Conservation (phyloP, 78 protist genomes). For the Corallochytrium limacisporum region DNA sequence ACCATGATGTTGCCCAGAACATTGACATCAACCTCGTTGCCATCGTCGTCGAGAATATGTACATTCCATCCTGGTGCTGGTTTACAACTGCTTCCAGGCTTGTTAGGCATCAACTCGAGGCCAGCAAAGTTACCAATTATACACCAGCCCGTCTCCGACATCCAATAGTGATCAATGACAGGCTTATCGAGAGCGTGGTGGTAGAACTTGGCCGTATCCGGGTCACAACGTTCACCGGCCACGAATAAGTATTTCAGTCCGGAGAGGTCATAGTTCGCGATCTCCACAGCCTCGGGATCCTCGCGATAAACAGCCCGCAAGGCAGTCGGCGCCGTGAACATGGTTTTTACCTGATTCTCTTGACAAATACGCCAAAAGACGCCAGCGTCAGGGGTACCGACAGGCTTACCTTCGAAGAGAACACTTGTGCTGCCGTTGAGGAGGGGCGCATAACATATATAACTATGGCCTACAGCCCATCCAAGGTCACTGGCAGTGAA, state of each 20-base stretch:
- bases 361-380: constrained; percentile 28
- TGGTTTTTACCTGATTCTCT: constrained; percentile 15
- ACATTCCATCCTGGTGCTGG: constrained; percentile 47
- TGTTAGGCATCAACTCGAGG: not conserved
- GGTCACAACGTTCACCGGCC: constrained; percentile 42
- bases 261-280: constrained; percentile 12
- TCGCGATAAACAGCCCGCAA: constrained; percentile 35
- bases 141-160: constrained; percentile 35
- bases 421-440: constrained; percentile 27
- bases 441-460: constrained; percentile 28
- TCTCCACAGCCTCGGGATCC: constrained; percentile 29
- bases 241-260: constrained; percentile 11
- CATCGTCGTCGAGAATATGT: constrained; percentile 2
- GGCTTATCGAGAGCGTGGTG: constrained; percentile 3
- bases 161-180: constrained; percentile 38
- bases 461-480: constrained; percentile 25
- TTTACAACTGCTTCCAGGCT: constrained; percentile 18
- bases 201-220: constrained; percentile 4
- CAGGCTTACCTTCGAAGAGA: constrained; percentile 32
- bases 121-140: constrained; percentile 1
- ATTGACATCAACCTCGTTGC: not conserved
- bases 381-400: constrained; percentile 32
- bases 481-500: constrained; percentile 43
- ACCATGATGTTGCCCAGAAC: not conserved
- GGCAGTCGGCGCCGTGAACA: constrained; percentile 58